phyloP scores from a whole-genome alignment of 164 flowering plant genomes.

The Vitis rotundifolia region DNA sequence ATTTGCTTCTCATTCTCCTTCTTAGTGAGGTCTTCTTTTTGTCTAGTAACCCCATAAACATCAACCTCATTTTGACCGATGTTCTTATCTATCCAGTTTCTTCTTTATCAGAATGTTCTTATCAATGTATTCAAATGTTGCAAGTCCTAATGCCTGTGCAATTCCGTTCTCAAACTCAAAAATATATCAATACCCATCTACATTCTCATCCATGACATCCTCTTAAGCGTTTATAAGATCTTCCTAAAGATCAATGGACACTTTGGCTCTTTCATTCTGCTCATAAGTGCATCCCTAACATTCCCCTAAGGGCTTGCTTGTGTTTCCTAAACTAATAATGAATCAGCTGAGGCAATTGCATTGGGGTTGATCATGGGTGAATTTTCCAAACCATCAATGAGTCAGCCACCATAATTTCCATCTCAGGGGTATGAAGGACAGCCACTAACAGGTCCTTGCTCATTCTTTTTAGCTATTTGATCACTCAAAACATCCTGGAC shows the following conservation, averaged over 20 bases:
- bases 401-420: constrained; percentile 44
- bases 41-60: constrained; percentile 26
- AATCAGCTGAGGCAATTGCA: constrained; percentile 41
- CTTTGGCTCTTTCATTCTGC: constrained; percentile 86
- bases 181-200: constrained; percentile 75
- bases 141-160: constrained; percentile 84
- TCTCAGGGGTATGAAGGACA: constrained; percentile 44
- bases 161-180: constrained; percentile 69
- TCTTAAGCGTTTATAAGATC: constrained; percentile 29
- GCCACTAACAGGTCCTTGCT: constrained; percentile 32
- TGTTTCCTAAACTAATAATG: constrained; percentile 36
- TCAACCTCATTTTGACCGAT: constrained; percentile 33
- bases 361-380: constrained; percentile 39
- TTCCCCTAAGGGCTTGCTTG: constrained; percentile 74
- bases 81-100: constrained; percentile 51
- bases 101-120: too few relatives aligned
- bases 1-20: constrained; percentile 45
- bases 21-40: constrained; percentile 24
- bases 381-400: constrained; percentile 34
- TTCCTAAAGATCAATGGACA: constrained; percentile 57
- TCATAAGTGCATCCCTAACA: constrained; percentile 82
- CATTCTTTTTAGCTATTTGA: too few relatives aligned
- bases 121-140: constrained; percentile 47
- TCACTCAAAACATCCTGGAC: too few relatives aligned
- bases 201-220: constrained; percentile 54